A percentile compares a stretch with the other conserved stretches of the same genome.
Evolutionary conservation across 176 grass and related monocot species (phyloP).

Genomic region (Avena sativa): DNA sequence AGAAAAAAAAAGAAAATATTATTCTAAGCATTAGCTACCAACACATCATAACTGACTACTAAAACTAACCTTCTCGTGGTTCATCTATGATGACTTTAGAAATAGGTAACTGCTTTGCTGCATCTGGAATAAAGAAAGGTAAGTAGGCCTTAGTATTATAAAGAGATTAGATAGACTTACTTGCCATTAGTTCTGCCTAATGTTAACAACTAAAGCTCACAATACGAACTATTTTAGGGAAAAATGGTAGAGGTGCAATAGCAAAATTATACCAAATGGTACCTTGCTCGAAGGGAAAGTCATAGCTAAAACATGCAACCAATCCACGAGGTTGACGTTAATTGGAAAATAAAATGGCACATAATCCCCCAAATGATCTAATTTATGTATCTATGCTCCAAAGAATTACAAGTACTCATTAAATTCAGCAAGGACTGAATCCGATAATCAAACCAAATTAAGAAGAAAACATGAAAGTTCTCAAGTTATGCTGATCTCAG

Average conservation of each 20-base stretch:
- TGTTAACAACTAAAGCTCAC: not conserved
- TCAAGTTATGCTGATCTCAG: not conserved
- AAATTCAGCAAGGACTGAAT: not conserved
- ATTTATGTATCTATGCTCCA: not conserved
- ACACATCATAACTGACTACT: not conserved
- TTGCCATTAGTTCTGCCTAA: not conserved
- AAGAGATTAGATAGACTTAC: not conserved
- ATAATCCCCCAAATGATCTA: not conserved
- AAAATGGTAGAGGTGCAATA: not conserved
- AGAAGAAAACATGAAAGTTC: not conserved
- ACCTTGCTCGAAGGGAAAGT: not conserved
- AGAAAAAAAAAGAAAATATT: not conserved
- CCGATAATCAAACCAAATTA: not conserved
- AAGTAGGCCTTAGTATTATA: not conserved
- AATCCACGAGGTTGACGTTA: not conserved
- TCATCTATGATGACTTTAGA: not conserved
- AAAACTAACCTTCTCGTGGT: slow-evolving; percentile 6
- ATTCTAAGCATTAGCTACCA: not conserved
- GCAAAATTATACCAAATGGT: slow-evolving; percentile 6
- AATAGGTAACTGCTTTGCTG: not conserved
- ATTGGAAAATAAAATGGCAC: slow-evolving; percentile 6
- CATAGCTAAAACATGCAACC: not conserved
- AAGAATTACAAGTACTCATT: not conserved
- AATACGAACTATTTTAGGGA: not conserved
- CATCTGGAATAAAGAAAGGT: not conserved